phyloP scores from a whole-genome alignment of 345 rosid genomes.

The Gossypioides kirkii region DNA sequence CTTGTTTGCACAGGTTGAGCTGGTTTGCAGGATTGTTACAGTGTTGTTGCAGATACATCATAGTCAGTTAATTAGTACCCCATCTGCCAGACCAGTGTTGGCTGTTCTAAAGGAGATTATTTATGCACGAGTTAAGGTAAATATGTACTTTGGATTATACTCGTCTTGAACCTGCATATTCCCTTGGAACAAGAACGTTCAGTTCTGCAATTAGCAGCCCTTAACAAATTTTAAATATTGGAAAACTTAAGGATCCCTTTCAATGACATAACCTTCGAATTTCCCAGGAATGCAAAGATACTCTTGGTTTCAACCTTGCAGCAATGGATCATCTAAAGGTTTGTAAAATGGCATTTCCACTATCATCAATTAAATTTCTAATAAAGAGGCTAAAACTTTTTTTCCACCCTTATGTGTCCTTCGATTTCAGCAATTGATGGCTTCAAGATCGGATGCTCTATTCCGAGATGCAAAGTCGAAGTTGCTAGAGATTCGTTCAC shows the following conservation, averaged over 20 bases:
- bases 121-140: constrained; percentile 72
- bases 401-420: not conserved
- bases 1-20: constrained; percentile 57
- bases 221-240: not conserved
- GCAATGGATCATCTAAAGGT: constrained; percentile 97
- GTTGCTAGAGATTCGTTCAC: constrained; percentile 54
- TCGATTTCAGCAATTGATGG: constrained; percentile 74
- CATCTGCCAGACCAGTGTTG: constrained; percentile 70
- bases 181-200: not conserved
- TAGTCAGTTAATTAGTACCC: constrained; percentile 74
- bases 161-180: not conserved
- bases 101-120: constrained; percentile 65
- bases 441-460: constrained; percentile 78
- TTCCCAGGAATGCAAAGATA: constrained; percentile 78
- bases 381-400: not conserved
- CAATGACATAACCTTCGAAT: not conserved
- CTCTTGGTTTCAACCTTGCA: constrained; percentile 83
- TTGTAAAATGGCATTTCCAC: not conserved
- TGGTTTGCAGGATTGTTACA: constrained; percentile 72
- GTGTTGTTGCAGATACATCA: constrained; percentile 70
- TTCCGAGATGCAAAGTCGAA: constrained; percentile 72
- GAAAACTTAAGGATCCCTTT: not conserved
- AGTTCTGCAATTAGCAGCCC: not conserved
- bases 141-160: not conserved
- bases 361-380: not conserved